phyloP scores from a whole-genome alignment of 495 filamentous ascomycete genomes.

The Neurospora sp. region DNA sequence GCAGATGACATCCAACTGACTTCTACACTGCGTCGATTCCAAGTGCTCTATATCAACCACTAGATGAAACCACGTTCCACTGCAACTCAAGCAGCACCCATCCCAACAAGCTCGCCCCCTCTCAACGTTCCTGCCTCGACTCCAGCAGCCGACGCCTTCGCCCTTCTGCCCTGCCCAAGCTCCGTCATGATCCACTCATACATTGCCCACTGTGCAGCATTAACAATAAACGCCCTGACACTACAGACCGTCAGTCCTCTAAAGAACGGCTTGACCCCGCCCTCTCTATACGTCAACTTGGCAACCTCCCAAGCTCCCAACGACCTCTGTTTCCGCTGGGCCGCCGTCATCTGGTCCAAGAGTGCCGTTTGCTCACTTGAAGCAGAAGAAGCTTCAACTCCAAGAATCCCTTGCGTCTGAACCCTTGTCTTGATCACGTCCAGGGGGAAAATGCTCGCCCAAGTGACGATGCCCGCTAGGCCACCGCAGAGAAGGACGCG shows the following conservation, averaged over 20 bases:
- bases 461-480: slow-evolving; percentile 72
- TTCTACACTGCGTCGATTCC: no score
- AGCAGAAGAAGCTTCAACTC: no score
- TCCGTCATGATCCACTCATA: slow-evolving; percentile 74
- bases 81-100: background rate
- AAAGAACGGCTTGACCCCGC: slow-evolving; percentile 63
- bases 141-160: background rate
- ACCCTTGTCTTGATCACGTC: slow-evolving; percentile 85
- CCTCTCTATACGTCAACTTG: slow-evolving; percentile 49
- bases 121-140: background rate
- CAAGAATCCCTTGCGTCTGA: slow-evolving; percentile 49
- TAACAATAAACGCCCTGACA: slow-evolving; percentile 75
- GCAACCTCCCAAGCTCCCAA: slow-evolving; percentile 52
- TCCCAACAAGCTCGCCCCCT: background rate
- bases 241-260: slow-evolving; percentile 71
- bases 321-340: slow-evolving; percentile 12
- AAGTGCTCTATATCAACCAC: background rate
- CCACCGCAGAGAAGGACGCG: slow-evolving; percentile 74
- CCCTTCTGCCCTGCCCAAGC: slow-evolving; percentile 23
- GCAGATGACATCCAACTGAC: no score
- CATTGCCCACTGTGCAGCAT: slow-evolving; percentile 71
- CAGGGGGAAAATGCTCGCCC: slow-evolving; percentile 78
- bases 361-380: slow-evolving; percentile 20
- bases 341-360: slow-evolving; percentile 9
- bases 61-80: background rate